A percentile compares a stretch with the other conserved stretches of the same genome.
These are phyloP conservation scores for Backusella macrospora DNA, from an alignment of 192 early-diverging fungal genomes.

Conservation along the genomic window DNA sequence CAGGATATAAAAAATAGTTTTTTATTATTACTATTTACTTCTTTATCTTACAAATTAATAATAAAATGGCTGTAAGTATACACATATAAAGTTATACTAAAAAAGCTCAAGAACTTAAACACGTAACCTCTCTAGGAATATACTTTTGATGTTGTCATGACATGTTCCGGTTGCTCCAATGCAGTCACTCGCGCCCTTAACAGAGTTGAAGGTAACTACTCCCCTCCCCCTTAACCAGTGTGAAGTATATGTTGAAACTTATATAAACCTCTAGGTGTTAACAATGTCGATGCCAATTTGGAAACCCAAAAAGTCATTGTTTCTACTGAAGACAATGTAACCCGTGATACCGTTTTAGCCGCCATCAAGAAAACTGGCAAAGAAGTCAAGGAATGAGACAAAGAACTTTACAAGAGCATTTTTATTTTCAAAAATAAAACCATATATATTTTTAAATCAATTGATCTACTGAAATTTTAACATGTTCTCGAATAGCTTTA, in stretches of 20 bases:
- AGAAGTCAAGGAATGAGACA: conserved; percentile 14
- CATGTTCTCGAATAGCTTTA: conserved; percentile 7
- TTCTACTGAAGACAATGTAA: background rate
- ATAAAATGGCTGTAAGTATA: background rate
- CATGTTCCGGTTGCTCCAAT: conserved; percentile 75
- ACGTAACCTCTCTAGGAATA: conserved; percentile 43
- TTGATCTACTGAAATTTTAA: background rate
- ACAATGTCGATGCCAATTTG: background rate
- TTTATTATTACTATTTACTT: too few species aligned
- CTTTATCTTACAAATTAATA: too few species aligned
- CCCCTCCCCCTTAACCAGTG: too few species aligned
- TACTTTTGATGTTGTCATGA: conserved; percentile 80
- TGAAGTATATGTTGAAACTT: background rate
- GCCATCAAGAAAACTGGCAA: conserved; percentile 29
- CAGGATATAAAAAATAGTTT: too few species aligned
- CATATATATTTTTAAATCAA: background rate
- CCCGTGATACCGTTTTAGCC: conserved; percentile 11
- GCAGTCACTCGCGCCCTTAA: conserved; percentile 71
- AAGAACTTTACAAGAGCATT: too few species aligned
- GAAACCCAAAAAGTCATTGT: conserved; percentile 21
- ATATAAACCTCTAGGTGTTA: conserved; percentile 8
- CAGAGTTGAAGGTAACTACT: conserved; percentile 61
- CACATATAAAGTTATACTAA: background rate
- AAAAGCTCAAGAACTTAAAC: background rate
- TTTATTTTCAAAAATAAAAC: too few species aligned